Evolutionary conservation across 352 stramenopile genomes (phyloP).

Genomic region (Thalassiosira livingstoniorum): DNA sequence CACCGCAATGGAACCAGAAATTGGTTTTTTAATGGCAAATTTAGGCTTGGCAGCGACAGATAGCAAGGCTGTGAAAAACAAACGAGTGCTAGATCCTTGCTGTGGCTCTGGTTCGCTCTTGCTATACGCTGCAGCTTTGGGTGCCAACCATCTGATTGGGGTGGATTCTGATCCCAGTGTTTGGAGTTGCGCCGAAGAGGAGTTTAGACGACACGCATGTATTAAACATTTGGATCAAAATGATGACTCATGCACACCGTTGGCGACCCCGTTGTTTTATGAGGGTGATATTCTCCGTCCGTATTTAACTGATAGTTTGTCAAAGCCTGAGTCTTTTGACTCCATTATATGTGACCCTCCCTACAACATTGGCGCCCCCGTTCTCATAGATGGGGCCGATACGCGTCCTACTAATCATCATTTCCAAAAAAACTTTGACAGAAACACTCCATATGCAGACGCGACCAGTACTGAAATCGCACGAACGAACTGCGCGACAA

Average conservation of each 20-base stretch:
- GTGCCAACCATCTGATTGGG: slow-evolving; percentile 36
- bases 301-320: slow-evolving; percentile 32
- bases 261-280: slow-evolving; percentile 44
- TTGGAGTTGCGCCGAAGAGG: slow-evolving; percentile 26
- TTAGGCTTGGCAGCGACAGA: slow-evolving; percentile 34
- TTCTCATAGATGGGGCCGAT: slow-evolving; percentile 46
- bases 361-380: slow-evolving; percentile 58
- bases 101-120: slow-evolving; percentile 53
- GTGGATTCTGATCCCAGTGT: slow-evolving; percentile 48
- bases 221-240: background rate
- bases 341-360: slow-evolving; percentile 56
- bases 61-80: background rate
- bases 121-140: slow-evolving; percentile 47
- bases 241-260: background rate
- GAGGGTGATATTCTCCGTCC: slow-evolving; percentile 44
- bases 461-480: slow-evolving; percentile 7
- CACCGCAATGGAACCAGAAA: slow-evolving; percentile 63
- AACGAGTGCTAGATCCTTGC: slow-evolving; percentile 47
- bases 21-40: slow-evolving; percentile 65
- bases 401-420: slow-evolving; percentile 47
- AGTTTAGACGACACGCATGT: slow-evolving; percentile 30
- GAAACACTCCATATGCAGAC: background rate
- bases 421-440: background rate
- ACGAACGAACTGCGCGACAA: slow-evolving; percentile 30
- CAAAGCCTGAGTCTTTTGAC: slow-evolving; percentile 37